Base-by-base conservation (phyloP, 495 filamentous ascomycete species). In the Aspergillus carlsbadensis region DNA sequence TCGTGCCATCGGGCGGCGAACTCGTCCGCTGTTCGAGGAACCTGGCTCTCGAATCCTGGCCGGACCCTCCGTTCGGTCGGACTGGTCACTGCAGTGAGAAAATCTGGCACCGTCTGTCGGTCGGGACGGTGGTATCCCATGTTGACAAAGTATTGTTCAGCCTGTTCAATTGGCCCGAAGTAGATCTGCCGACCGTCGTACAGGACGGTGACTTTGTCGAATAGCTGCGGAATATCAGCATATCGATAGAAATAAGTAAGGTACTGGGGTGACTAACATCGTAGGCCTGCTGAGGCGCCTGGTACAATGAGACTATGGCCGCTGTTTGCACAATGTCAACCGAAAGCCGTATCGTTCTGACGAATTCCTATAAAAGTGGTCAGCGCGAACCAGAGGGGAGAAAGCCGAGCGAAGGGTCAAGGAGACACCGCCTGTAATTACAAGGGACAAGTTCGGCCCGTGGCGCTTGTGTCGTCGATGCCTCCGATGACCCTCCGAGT, bases 251-350 rank as follows among this genome's bases (percentile, higher is more conserved):
- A 17, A 41, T 17, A 6, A 13, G 35, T 15, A 13, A 37, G 35
- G 35, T 13, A 37, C 10, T 4, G 10, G 37, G 37, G 17, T 3
- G 7, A 41, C 37, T 7, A n/a, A 76, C 64, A 61, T 77, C 71
- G 68, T 94, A 96, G 53, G 94, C 95, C 62, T 83, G 88, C 69
- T 96, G 90, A 11, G 84, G 87, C 1, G 90, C 90, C 70, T 95
- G 90, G 70, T 93, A 95, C 13, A 93, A 81, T 2, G 88, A 89
- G 11, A 92, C 90, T 34, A 91, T 89, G 11, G 87, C 90, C 17
- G 84, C 87, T 0, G 83, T 87, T 60, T 88, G 81, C 67, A 89
- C 85, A 51, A 91, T 80, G 63, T 91, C 85, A 14, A 89, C 87
- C 70, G 90, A 82, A 49, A 90, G 74, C n/a, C 87, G 81, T 49